phyloP scores from a whole-genome alignment of 2,329 filamentous ascomycete genomes.

The Ceratocystis ficicola region DNA sequence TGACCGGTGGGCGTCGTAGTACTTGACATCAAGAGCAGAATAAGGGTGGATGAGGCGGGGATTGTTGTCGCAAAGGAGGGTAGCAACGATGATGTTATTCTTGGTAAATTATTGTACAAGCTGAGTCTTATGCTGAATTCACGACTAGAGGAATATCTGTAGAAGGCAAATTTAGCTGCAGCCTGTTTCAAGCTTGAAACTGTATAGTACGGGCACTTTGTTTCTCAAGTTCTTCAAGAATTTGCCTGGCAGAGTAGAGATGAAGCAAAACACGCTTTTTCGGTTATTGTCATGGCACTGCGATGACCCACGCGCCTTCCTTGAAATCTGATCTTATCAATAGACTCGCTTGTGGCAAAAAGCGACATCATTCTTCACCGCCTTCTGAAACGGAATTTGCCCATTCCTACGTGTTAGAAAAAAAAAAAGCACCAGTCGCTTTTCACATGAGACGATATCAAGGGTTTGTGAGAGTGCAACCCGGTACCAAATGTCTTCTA shows the following conservation, averaged over 20 bases:
- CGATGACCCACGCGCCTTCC: background rate
- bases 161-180: too few species aligned
- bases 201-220: too few species aligned
- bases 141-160: too few species aligned
- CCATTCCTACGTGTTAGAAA: background rate
- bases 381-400: background rate
- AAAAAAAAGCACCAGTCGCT: background rate
- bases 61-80: background rate
- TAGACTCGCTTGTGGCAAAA: background rate
- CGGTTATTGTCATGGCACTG: background rate
- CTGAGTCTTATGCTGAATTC: too few species aligned
- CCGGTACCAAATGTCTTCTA: slow-evolving; percentile 9
- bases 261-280: background rate
- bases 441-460: background rate
- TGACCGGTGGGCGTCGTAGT: background rate
- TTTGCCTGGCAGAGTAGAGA: background rate
- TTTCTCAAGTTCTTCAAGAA: background rate
- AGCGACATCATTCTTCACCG: slow-evolving; percentile 12
- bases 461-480: background rate
- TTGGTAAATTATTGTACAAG: too few species aligned
- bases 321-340: background rate
- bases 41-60: background rate
- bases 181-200: too few species aligned
- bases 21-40: background rate
- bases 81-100: too few species aligned